Evolutionary conservation across 805 yeast species (phyloP), one percentile per base, ranked within the genome.

Genomic region (Spathaspora passalidarum): DNA sequence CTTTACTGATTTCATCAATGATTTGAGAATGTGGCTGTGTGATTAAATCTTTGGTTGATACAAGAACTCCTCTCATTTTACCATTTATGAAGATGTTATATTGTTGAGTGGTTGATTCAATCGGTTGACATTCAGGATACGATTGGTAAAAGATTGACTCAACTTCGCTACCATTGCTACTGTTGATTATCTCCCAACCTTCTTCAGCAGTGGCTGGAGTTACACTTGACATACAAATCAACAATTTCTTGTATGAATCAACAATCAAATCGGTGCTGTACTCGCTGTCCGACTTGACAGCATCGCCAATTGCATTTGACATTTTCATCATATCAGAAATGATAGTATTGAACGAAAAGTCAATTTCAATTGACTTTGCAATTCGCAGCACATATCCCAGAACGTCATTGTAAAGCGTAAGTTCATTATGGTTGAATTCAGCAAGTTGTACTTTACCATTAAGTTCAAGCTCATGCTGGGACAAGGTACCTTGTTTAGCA

Each of bases 261-360:
- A 78, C 51, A 9, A 79, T 54, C n/a, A 88, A 49, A 0, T 65
- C 66, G 0, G 61, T 50, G 36, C 66, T 61, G 8, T 80, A 65
- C 1, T 35, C 18, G 4, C 60, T 51, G 1, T 64, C 54, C 5
- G 66, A 57, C 32, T 74, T 73, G 3, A 70, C 37, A 0, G 77
- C 74, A 2, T 60, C 51, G 2, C 62, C 56, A 14, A 87, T 54
- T 1, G 71, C 53, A 54, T 82, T 66, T 8, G 9, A 85, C 42
- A 84, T 62, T 57, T 90, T 94, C 96, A 90, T 92, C 57, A 81
- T 86, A 59, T 90, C 95, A 0, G 97, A 88, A 19, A 94, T 79
- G 1, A 89, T 82, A 0, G 97, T 91, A 62, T 94, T 92, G 60
- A 92, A 69, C 0, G 90, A 74, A 21, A 86, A 65, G 0, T 79